Percentiles rank a stretch among this genome's conserved stretches.
Evolutionary conservation across 192 early-diverging fungal species (phyloP).

Genomic region (Dissophora ornata): DNA sequence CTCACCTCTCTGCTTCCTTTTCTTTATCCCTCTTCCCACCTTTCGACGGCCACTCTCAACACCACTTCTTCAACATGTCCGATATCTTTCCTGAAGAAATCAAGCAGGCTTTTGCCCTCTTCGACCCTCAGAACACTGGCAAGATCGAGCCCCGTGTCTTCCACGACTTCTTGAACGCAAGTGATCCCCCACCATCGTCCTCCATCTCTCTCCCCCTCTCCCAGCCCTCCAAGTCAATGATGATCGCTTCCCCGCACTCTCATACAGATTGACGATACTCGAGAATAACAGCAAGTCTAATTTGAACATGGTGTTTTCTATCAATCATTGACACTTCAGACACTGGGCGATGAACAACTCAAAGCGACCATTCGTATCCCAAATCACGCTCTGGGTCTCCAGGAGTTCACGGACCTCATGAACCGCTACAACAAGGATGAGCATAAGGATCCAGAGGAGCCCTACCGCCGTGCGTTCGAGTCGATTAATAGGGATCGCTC

Average conservation of each 20-base stretch:
- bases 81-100: conserved; percentile 36
- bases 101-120: conserved; percentile 47
- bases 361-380: conserved; percentile 43
- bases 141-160: conserved; percentile 34
- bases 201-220: background rate
- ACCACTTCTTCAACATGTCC: conserved; percentile 16
- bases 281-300: too few relatives aligned
- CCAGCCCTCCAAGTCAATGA: background rate
- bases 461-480: conserved; percentile 74
- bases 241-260: too few relatives aligned
- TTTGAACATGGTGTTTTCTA: too few relatives aligned
- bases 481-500: conserved; percentile 77
- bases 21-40: conserved; percentile 1
- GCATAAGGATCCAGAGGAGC: conserved; percentile 66
- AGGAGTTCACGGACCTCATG: conserved; percentile 33
- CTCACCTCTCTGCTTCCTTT: background rate
- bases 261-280: too few relatives aligned
- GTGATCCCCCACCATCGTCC: background rate
- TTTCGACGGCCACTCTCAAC: too few relatives aligned
- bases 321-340: too few relatives aligned
- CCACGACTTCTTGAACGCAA: conserved; percentile 25
- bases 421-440: conserved; percentile 31
- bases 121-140: conserved; percentile 38
- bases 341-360: conserved; percentile 35
- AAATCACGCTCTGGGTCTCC: conserved; percentile 16